Conservation (phyloP, 176 grass and related monocot genomes). For the Eleusine coracana region DNA sequence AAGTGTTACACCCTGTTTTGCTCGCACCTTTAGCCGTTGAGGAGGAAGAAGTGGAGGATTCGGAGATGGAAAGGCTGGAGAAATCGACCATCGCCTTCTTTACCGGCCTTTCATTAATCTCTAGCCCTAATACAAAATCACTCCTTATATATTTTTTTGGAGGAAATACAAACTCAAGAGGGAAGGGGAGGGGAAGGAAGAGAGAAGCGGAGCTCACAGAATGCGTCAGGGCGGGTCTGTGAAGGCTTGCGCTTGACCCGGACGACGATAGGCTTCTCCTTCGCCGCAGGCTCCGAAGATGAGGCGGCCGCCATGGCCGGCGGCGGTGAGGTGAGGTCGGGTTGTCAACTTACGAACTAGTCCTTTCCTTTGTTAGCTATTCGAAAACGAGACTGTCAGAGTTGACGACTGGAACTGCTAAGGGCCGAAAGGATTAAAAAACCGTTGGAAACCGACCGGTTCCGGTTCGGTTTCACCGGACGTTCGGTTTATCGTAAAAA, state of each 20-base stretch:
- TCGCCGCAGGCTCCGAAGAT: slow-evolving; percentile 3
- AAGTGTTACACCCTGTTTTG: not conserved
- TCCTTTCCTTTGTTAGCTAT: too few relatives aligned
- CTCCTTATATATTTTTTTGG: too few relatives aligned
- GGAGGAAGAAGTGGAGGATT: slow-evolving; percentile 13
- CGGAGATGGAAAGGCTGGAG: slow-evolving; percentile 59
- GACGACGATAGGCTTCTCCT: slow-evolving; percentile 66
- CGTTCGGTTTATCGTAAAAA: too few relatives aligned
- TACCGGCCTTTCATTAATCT: slow-evolving; percentile 81
- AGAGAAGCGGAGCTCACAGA: slow-evolving; percentile 60
- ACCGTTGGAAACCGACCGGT: too few relatives aligned
- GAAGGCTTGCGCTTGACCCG: slow-evolving; percentile 83
- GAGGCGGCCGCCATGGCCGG: slow-evolving; percentile 22
- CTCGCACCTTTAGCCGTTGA: slow-evolving; percentile 40
- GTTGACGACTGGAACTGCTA: too few relatives aligned
- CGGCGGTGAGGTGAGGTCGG: not conserved
- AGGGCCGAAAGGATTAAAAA: too few relatives aligned
- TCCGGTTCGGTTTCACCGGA: too few relatives aligned
- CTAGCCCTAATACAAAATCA: slow-evolving; percentile 52
- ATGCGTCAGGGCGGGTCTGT: slow-evolving; percentile 61
- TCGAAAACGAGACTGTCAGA: too few relatives aligned
- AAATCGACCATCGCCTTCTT: slow-evolving; percentile 81
- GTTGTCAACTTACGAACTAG: too few relatives aligned
- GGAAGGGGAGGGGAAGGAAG: not conserved
- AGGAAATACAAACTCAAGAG: not conserved